Percentiles rank a stretch among this genome's conserved stretches.
phyloP scores from a whole-genome alignment of 352 stramenopile genomes.

The Globisporangium cylindrosporum region DNA sequence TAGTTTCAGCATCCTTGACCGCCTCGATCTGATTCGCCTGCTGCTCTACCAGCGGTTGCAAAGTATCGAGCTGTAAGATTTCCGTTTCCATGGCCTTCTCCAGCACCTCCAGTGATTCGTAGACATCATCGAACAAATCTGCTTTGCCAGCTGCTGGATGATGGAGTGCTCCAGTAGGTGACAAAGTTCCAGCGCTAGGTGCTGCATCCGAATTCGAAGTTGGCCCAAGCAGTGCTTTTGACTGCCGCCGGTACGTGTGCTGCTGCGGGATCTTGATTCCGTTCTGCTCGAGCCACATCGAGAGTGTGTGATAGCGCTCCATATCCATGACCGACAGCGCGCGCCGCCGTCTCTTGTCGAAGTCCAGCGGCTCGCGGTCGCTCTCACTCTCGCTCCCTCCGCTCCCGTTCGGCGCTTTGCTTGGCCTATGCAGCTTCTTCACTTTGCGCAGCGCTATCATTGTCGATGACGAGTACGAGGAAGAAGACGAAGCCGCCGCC shows the following conservation, averaged over 20 bases:
- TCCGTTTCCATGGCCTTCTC: slow-evolving; percentile 37
- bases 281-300: slow-evolving; percentile 37
- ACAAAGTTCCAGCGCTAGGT: not conserved
- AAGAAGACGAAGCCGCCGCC: slow-evolving; percentile 13
- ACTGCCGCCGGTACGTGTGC: not conserved
- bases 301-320: slow-evolving; percentile 46
- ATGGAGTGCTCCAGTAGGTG: not conserved
- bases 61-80: slow-evolving; percentile 22
- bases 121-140: slow-evolving; percentile 46
- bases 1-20: not conserved
- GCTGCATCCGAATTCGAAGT: not conserved
- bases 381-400: slow-evolving; percentile 22
- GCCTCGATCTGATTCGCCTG: not conserved
- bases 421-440: slow-evolving; percentile 19
- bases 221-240: not conserved
- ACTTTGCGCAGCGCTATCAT: slow-evolving; percentile 12
- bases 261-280: slow-evolving; percentile 32
- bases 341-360: slow-evolving; percentile 5
- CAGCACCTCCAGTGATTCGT: slow-evolving; percentile 38
- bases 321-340: slow-evolving; percentile 34
- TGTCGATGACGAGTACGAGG: slow-evolving; percentile 13
- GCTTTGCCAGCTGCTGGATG: not conserved
- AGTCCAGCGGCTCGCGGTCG: slow-evolving; percentile 11
- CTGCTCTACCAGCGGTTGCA: not conserved
- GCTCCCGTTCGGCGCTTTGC: slow-evolving; percentile 9